Conservation (phyloP, 139 green algal species). For the Auxenochlorella pyrenoidosa region DNA sequence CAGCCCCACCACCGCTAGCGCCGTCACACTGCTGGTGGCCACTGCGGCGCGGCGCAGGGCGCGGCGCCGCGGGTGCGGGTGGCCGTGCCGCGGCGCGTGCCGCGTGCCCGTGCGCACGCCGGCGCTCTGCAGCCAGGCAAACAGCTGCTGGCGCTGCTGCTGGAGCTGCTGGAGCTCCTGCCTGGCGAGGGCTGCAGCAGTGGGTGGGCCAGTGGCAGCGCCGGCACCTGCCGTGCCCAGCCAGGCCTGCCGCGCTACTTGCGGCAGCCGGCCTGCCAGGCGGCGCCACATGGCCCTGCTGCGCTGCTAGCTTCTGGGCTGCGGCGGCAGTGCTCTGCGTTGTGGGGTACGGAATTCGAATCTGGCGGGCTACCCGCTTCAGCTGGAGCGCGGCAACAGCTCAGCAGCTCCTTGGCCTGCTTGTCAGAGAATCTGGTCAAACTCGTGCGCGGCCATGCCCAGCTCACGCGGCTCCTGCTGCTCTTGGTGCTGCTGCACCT, state of each 20-base stretch:
- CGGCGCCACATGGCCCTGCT: neutral
- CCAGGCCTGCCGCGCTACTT: neutral
- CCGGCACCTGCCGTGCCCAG: neutral
- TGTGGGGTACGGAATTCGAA: too few species aligned
- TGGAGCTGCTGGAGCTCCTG: neutral
- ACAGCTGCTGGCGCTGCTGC: conserved; percentile 2
- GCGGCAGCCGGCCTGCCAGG: neutral
- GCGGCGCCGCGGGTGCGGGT: neutral
- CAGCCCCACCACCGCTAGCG: conserved; percentile 21
- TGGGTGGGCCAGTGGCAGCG: neutral
- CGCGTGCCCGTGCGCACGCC: neutral
- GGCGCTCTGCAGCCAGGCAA: neutral
- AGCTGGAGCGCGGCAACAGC: too few species aligned
- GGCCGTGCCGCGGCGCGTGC: too few species aligned
- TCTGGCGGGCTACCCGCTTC: too few species aligned
- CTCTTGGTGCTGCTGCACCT: neutral
- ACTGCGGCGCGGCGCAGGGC: neutral
- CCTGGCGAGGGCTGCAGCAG: neutral
- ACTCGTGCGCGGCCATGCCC: neutral
- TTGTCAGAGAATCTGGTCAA: neutral
- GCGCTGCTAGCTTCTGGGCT: neutral
- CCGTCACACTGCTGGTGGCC: neutral
- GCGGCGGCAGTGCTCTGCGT: too few species aligned
- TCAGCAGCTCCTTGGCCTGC: neutral
- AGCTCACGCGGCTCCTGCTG: neutral